phyloP scores from a whole-genome alignment of 768 basidiomycete genomes.

The Tephrocybe sp. region DNA sequence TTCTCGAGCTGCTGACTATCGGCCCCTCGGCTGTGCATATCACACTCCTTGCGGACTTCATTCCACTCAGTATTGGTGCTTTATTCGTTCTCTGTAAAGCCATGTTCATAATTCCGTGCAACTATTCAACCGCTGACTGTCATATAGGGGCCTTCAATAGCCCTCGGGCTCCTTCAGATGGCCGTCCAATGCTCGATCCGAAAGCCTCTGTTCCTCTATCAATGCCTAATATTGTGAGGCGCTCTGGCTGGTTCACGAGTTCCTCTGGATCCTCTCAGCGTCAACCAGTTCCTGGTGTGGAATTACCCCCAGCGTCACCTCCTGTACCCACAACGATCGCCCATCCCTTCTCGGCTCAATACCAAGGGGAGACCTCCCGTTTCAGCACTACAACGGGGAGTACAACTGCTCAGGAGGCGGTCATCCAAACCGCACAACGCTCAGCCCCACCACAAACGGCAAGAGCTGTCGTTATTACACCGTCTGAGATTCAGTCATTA shows the following conservation, averaged over 20 bases:
- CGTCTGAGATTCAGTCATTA: background rate
- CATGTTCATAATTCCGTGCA: no score
- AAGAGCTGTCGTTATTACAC: background rate
- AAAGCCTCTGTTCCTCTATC: background rate
- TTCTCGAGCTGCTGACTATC: constrained; percentile 13
- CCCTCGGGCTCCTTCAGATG: background rate
- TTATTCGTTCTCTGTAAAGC: constrained; percentile 13
- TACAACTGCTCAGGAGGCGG: constrained; percentile 1
- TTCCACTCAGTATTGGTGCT: constrained; percentile 15
- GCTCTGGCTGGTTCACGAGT: constrained; percentile 9
- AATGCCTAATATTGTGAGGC: background rate
- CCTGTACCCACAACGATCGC: background rate
- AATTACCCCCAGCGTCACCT: background rate
- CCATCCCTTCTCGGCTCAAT: constrained; percentile 13
- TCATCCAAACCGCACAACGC: constrained; percentile 3
- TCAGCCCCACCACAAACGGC: background rate
- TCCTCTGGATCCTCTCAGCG: background rate
- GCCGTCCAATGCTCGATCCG: background rate
- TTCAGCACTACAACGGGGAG: background rate
- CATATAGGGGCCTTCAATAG: constrained; percentile 11
- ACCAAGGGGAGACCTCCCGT: background rate
- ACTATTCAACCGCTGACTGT: no score
- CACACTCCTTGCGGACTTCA: constrained; percentile 14
- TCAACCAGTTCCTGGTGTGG: background rate
- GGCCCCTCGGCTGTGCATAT: constrained; percentile 13